phyloP scores from a whole-genome alignment of 2,329 filamentous ascomycete species.

The Aspergillus latus region DNA sequence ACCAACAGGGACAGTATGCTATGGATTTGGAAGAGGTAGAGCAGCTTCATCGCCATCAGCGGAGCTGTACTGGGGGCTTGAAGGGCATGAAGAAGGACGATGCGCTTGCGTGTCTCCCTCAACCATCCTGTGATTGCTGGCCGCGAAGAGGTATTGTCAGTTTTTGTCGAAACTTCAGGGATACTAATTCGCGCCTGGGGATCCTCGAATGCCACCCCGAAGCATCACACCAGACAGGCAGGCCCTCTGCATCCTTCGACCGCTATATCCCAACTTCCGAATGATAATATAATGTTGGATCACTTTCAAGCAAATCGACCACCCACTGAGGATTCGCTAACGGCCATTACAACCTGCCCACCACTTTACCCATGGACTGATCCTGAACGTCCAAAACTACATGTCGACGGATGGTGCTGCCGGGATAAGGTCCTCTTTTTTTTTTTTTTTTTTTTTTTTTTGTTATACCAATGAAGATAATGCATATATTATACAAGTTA shows the following conservation, averaged over 20 bases:
- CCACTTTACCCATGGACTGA: background rate
- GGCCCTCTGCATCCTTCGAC: slow-evolving; percentile 23
- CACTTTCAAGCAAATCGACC: slow-evolving; percentile 23
- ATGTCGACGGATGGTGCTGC: slow-evolving; percentile 2
- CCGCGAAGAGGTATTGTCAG: slow-evolving; percentile 25
- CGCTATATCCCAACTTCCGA: slow-evolving; percentile 24
- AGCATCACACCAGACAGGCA: slow-evolving; percentile 32
- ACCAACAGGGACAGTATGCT: slow-evolving; percentile 23
- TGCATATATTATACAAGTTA: too few species aligned
- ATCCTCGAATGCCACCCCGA: slow-evolving; percentile 18
- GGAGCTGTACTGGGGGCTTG: slow-evolving; percentile 42
- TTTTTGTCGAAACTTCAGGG: background rate
- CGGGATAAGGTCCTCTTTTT: slow-evolving; percentile 7
- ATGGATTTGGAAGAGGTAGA: slow-evolving; percentile 33
- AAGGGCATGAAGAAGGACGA: slow-evolving; percentile 28
- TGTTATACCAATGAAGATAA: too few species aligned
- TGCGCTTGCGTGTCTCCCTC: slow-evolving; percentile 32
- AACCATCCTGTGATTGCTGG: slow-evolving; percentile 21
- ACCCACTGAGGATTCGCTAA: background rate
- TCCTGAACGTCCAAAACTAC: background rate
- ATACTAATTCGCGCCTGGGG: slow-evolving; percentile 11
- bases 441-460: too few species aligned
- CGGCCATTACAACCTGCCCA: background rate
- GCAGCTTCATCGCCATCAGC: slow-evolving; percentile 40
- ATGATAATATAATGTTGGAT: slow-evolving; percentile 24